Evolutionary conservation across 306 rosid species (phyloP).

Genomic region (Begonia fuchsioides): DNA sequence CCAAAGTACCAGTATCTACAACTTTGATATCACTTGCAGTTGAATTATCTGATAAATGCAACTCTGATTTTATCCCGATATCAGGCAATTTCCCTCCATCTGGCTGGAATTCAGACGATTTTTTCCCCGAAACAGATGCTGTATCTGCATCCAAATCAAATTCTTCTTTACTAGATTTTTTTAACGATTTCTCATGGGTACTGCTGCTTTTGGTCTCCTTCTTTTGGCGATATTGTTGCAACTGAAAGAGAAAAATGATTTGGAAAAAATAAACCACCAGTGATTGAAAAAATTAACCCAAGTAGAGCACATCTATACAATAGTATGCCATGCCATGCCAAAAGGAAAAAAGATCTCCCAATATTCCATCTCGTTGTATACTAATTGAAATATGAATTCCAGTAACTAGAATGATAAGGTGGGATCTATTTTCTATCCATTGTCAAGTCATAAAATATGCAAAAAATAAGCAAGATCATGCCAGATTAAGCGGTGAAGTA

Average conservation of each 20-base stretch:
- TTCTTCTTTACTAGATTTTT: slow-evolving; percentile 36
- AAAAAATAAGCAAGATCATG: too few species aligned
- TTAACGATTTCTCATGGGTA: slow-evolving; percentile 56
- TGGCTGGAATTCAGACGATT: slow-evolving; percentile 19
- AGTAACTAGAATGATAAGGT: too few species aligned
- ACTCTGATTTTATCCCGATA: slow-evolving; percentile 18
- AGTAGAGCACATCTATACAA: too few species aligned
- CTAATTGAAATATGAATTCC: too few species aligned
- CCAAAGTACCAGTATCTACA: slow-evolving; percentile 18
- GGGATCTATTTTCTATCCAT: too few species aligned
- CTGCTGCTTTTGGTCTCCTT: slow-evolving; percentile 70
- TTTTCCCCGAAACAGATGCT: slow-evolving; percentile 14
- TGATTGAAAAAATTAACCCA: neutral
- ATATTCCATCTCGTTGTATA: too few species aligned
- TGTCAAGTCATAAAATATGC: too few species aligned
- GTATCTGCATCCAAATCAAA: slow-evolving; percentile 40
- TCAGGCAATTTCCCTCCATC: slow-evolving; percentile 30
- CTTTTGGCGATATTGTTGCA: slow-evolving; percentile 84
- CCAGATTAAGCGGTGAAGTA: neutral
- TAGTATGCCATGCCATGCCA: too few species aligned
- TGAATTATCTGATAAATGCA: slow-evolving; percentile 25
- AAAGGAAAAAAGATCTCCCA: too few species aligned
- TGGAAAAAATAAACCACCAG: slow-evolving; percentile 13
- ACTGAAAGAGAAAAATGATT: slow-evolving; percentile 31
- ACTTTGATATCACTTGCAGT: slow-evolving; percentile 16